Evolutionary conservation across 2,329 filamentous ascomycete species (phyloP).

Genomic region (Apiospora phragmitis): DNA sequence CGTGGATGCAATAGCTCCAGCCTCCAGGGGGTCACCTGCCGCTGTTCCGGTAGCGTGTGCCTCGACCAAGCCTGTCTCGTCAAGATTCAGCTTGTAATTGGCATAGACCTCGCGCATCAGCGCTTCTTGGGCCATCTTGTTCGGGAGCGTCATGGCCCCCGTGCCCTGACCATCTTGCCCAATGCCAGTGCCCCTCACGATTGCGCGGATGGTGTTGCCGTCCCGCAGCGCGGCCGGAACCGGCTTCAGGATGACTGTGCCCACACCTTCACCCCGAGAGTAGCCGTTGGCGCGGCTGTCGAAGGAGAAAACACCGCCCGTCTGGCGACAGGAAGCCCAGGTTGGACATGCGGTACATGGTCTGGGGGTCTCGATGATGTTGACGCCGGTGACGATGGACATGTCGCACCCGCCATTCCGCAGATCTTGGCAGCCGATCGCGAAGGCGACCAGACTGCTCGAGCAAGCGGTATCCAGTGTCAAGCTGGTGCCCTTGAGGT

Average conservation of each 20-base stretch:
- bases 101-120: conserved; percentile 31
- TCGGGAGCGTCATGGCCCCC: conserved; percentile 35
- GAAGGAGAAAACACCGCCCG: conserved; percentile 23
- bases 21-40: conserved; percentile 39
- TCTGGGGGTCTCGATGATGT: conserved; percentile 31
- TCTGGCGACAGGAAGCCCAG: conserved; percentile 28
- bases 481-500: conserved; percentile 33
- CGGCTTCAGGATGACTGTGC: conserved; percentile 33
- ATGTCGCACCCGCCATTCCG: conserved; percentile 29
- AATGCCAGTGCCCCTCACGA: conserved; percentile 32
- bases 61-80: conserved; percentile 32
- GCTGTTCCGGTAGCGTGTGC: conserved; percentile 38
- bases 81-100: conserved; percentile 25
- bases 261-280: conserved; percentile 36
- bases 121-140: conserved; percentile 29
- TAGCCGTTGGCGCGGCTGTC: conserved; percentile 25
- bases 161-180: conserved; percentile 32
- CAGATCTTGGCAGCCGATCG: conserved; percentile 32
- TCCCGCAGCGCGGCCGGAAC: conserved; percentile 32
- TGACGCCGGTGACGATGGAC: conserved; percentile 33
- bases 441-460: conserved; percentile 33
- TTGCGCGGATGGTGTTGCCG: conserved; percentile 34
- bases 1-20: conserved; percentile 33
- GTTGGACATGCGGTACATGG: conserved; percentile 31
- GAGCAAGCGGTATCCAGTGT: conserved; percentile 39